Conservation (phyloP, 2,329 filamentous ascomycete genomes). For the Diaporthe destruens region DNA sequence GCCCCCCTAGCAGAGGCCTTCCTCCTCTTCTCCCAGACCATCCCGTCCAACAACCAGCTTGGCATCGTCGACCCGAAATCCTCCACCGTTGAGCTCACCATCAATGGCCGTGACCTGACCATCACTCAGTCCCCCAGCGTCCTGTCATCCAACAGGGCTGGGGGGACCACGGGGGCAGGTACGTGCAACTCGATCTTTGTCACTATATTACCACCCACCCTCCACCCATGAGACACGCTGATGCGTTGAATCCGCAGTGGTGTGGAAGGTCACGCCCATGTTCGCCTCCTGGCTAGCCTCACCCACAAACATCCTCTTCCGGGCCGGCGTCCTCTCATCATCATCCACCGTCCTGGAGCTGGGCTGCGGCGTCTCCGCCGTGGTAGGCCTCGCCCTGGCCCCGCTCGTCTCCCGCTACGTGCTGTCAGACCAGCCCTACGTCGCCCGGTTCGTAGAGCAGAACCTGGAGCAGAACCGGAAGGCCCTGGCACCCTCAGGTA, state of each 20-base stretch:
- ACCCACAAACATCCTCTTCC: slow-evolving; percentile 72
- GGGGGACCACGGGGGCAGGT: slow-evolving; percentile 68
- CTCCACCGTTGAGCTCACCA: slow-evolving; percentile 72
- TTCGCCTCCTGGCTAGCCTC: slow-evolving; percentile 84
- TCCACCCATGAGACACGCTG: neutral
- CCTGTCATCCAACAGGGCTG: slow-evolving; percentile 79
- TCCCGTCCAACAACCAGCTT: slow-evolving; percentile 79
- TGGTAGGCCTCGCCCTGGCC: slow-evolving; percentile 79
- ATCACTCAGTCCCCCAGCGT: slow-evolving; percentile 88
- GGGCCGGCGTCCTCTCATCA: slow-evolving; percentile 59
- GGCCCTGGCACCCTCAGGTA: neutral
- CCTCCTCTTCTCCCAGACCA: slow-evolving; percentile 81
- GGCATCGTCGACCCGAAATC: slow-evolving; percentile 86
- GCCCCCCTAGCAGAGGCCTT: slow-evolving; percentile 79
- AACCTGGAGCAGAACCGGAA: slow-evolving; percentile 77
- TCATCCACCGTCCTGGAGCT: slow-evolving; percentile 80
- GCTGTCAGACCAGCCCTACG: slow-evolving; percentile 90
- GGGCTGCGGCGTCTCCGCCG: slow-evolving; percentile 87
- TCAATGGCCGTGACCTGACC: slow-evolving; percentile 77
- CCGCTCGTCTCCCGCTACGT: slow-evolving; percentile 74
- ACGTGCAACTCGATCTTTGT: slow-evolving; percentile 35
- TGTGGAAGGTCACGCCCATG: slow-evolving; percentile 91
- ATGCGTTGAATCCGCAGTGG: slow-evolving; percentile 62
- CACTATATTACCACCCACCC: too few relatives aligned
- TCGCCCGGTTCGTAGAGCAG: slow-evolving; percentile 78